Conservation (phyloP, 2,329 filamentous ascomycete species). For the Aureobasidium musti region DNA sequence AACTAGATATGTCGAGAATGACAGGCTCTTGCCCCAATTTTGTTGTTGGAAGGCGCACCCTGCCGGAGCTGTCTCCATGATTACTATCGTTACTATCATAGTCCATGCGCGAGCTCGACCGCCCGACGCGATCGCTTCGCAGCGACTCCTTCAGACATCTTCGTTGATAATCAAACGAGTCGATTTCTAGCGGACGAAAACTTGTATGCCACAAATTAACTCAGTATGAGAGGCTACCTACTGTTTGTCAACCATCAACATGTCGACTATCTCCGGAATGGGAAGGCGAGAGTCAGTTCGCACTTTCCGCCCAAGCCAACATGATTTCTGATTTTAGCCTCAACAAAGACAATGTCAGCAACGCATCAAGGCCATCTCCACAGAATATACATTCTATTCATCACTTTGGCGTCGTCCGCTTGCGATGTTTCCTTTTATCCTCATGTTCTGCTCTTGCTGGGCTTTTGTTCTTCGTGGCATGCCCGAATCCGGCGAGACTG, state of each 20-base stretch:
- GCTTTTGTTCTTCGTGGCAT: not conserved
- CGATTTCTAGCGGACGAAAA: too few species aligned
- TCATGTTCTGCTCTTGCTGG: not conserved
- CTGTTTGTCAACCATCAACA: not conserved
- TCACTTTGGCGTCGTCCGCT: not conserved
- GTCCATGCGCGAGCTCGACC: not conserved
- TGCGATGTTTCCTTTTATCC: not conserved
- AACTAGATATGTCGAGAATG: not conserved
- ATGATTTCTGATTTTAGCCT: too few species aligned
- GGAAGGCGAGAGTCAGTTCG: not conserved
- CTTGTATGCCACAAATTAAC: too few species aligned
- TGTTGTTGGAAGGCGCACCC: not conserved
- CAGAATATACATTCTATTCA: not conserved
- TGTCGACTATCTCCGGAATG: not conserved
- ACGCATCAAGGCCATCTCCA: not conserved
- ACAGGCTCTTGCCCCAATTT: not conserved
- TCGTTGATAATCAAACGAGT: too few species aligned
- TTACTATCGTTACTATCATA: not conserved
- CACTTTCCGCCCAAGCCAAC: not conserved
- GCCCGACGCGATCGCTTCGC: not conserved
- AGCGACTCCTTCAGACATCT: not conserved
- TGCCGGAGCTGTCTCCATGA: not conserved
- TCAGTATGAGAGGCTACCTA: not conserved
- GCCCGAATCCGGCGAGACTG: not conserved
- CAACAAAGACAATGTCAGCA: not conserved